Conservation (phyloP, 2,329 filamentous ascomycete species). For the Escovopsis weberi region DNA sequence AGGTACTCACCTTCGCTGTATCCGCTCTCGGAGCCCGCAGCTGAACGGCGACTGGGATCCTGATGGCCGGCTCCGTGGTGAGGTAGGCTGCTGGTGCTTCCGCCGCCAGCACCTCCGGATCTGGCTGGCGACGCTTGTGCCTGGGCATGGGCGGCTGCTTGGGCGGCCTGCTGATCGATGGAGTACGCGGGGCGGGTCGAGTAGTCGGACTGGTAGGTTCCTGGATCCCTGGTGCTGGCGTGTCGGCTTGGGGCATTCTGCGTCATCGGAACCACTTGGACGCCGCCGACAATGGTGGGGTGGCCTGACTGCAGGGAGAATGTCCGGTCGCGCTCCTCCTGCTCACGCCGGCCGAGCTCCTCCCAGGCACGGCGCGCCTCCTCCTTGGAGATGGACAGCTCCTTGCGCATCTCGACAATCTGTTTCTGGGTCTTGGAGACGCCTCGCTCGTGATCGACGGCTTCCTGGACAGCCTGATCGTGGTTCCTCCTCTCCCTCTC, state of each 20-base stretch:
- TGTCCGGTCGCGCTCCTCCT: slow-evolving; percentile 81
- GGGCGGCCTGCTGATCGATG: slow-evolving; percentile 20
- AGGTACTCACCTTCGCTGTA: slow-evolving; percentile 61
- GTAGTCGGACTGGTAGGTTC: slow-evolving; percentile 17
- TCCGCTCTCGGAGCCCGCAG: slow-evolving; percentile 39
- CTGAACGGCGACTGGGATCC: slow-evolving; percentile 9
- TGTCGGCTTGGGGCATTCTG: slow-evolving; percentile 42
- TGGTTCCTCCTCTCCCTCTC: slow-evolving; percentile 58
- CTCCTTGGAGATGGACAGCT: slow-evolving; percentile 88
- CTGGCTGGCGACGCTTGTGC: slow-evolving; percentile 17
- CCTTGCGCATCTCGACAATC: slow-evolving; percentile 80
- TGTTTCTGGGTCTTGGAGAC: slow-evolving; percentile 65
- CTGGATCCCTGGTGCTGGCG: slow-evolving; percentile 24
- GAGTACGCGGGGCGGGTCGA: slow-evolving; percentile 15
- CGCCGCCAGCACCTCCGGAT: slow-evolving; percentile 14
- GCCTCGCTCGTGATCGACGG: slow-evolving; percentile 53
- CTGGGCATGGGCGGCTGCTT: slow-evolving; percentile 24
- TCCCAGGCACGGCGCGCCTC: slow-evolving; percentile 95
- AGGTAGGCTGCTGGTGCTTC: slow-evolving; percentile 12
- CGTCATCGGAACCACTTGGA: slow-evolving; percentile 90
- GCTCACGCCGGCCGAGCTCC: slow-evolving; percentile 82
- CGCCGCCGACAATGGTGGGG: slow-evolving; percentile 78
- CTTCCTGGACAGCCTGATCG: slow-evolving; percentile 50
- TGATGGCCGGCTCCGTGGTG: slow-evolving; percentile 8
- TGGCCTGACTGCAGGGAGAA: slow-evolving; percentile 74